A percentile compares a stretch with the other conserved stretches of the same genome.
These are phyloP conservation scores for Luzula sylvatica DNA, from an alignment of 176 grass and related monocot species.

Conservation along the genomic window DNA sequence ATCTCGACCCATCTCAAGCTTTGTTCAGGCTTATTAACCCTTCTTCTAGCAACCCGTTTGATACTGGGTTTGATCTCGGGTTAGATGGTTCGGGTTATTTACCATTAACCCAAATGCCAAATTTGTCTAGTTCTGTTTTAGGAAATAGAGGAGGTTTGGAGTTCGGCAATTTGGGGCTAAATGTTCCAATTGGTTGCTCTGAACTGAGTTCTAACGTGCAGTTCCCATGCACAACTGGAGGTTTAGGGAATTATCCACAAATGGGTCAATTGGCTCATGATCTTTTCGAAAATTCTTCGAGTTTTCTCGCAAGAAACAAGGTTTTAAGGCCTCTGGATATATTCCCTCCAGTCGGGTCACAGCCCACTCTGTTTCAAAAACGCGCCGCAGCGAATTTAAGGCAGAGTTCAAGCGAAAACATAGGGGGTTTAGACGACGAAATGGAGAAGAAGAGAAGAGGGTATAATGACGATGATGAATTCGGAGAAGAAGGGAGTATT, in stretches of 20 bases:
- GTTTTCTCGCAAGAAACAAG: conserved; percentile 40
- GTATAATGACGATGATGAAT: conserved; percentile 21
- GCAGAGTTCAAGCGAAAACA: conserved; percentile 31
- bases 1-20: conserved; percentile 11
- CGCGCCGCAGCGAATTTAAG: conserved; percentile 51
- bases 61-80: conserved; percentile 65
- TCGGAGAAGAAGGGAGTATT: conserved; percentile 68
- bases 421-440: conserved; percentile 49
- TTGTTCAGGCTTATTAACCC: conserved; percentile 37
- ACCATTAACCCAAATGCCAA: conserved; percentile 14
- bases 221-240: conserved; percentile 8
- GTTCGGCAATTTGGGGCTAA: conserved; percentile 59
- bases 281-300: conserved; percentile 35
- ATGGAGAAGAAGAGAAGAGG: conserved; percentile 57
- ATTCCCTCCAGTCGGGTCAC: conserved; percentile 64
- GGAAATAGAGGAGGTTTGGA: conserved; percentile 26
- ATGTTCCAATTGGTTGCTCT: conserved; percentile 24
- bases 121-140: conserved; percentile 23
- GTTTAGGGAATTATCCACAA: conserved; percentile 8
- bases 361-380: conserved; percentile 97
- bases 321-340: conserved; percentile 76
- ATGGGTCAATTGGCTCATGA: conserved; percentile 49
- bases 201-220: conserved; percentile 12
- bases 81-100: conserved; percentile 22
- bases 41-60: conserved; percentile 29